Evolutionary conservation across 192 early-diverging fungal genomes (phyloP).

Genomic region (Coemansia sp.): DNA sequence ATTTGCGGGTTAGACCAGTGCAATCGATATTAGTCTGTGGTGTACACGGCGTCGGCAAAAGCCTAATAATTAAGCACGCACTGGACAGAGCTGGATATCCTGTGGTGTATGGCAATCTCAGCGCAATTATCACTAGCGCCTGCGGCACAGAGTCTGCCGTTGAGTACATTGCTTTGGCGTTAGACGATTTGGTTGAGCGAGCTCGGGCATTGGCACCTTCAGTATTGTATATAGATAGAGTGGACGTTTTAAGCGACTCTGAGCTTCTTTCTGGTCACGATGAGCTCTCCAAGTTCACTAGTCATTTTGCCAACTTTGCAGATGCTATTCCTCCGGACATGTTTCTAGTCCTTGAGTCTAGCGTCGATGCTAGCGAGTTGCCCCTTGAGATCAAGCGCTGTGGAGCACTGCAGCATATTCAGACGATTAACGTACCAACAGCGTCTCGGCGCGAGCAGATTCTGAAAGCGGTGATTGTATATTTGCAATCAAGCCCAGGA

Average conservation of each 20-base stretch:
- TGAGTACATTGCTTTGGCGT: slow-evolving; percentile 26
- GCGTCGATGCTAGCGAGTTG: slow-evolving; percentile 11
- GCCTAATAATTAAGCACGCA: slow-evolving; percentile 14
- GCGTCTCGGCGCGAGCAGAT: slow-evolving; percentile 24
- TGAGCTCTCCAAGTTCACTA: slow-evolving; percentile 3
- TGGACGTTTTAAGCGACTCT: slow-evolving; percentile 20
- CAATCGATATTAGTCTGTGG: slow-evolving; percentile 21
- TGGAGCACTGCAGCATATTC: slow-evolving; percentile 17
- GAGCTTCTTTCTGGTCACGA: slow-evolving; percentile 12
- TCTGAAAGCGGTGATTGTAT: not conserved
- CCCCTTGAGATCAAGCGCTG: slow-evolving; percentile 16
- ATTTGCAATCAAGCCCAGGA: too few species aligned
- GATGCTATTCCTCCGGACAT: slow-evolving; percentile 17
- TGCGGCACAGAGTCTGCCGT: slow-evolving; percentile 28
- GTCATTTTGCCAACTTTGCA: slow-evolving; percentile 17
- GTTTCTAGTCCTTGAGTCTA: slow-evolving; percentile 34
- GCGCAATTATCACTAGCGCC: slow-evolving; percentile 22
- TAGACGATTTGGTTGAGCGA: slow-evolving; percentile 12
- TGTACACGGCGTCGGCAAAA: slow-evolving; percentile 31
- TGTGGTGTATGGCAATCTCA: slow-evolving; percentile 11
- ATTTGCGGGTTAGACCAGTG: slow-evolving; percentile 13
- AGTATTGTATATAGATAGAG: slow-evolving; percentile 18
- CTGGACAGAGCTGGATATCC: slow-evolving; percentile 13
- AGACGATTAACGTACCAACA: slow-evolving; percentile 11
- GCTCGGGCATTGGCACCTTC: slow-evolving; percentile 20